A percentile compares a stretch with the other conserved stretches of the same genome.
Conservation (phyloP, 495 filamentous ascomycete species). For the Podospora bellae-mahoneyi region DNA sequence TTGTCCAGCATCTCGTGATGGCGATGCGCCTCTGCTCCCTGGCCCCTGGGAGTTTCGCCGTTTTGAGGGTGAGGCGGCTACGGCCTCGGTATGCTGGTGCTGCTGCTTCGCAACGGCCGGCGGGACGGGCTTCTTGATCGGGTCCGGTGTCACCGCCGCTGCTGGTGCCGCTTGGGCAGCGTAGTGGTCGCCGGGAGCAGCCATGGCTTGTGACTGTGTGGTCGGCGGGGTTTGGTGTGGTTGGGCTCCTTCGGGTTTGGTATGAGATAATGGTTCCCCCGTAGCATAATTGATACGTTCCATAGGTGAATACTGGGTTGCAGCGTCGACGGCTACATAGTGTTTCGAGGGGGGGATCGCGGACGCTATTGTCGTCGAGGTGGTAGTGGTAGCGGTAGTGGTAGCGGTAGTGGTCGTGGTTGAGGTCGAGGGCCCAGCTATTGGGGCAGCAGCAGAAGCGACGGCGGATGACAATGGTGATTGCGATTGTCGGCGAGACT, state of each 20-base stretch:
- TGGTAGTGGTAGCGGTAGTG: neutral
- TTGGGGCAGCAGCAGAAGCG: constrained; percentile 21
- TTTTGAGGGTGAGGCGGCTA: constrained; percentile 41
- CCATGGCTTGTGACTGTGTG: constrained; percentile 25
- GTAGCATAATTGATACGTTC: constrained; percentile 41
- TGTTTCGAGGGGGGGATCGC: constrained; percentile 33
- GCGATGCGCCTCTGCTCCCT: constrained; percentile 38
- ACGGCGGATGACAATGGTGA: constrained; percentile 30
- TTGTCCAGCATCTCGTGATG: constrained; percentile 22
- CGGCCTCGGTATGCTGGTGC: constrained; percentile 20
- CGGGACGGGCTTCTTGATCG: constrained; percentile 15
- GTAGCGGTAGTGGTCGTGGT: neutral
- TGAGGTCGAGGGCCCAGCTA: constrained; percentile 32
- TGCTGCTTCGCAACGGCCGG: constrained; percentile 15
- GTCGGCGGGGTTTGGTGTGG: constrained; percentile 21
- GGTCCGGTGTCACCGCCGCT: constrained; percentile 11
- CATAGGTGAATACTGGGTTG: constrained; percentile 57
- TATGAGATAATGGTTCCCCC: constrained; percentile 35
- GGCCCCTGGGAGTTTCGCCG: constrained; percentile 49
- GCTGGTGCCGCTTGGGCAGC: constrained; percentile 20
- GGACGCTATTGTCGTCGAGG: neutral
- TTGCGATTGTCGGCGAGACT: constrained; percentile 42
- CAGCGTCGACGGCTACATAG: constrained; percentile 53
- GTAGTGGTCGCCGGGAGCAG: constrained; percentile 22
- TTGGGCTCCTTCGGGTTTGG: constrained; percentile 24